These are phyloP conservation scores for Arachis hypogaea DNA, from an alignment of 306 rosid species.

Conservation along the genomic window DNA sequence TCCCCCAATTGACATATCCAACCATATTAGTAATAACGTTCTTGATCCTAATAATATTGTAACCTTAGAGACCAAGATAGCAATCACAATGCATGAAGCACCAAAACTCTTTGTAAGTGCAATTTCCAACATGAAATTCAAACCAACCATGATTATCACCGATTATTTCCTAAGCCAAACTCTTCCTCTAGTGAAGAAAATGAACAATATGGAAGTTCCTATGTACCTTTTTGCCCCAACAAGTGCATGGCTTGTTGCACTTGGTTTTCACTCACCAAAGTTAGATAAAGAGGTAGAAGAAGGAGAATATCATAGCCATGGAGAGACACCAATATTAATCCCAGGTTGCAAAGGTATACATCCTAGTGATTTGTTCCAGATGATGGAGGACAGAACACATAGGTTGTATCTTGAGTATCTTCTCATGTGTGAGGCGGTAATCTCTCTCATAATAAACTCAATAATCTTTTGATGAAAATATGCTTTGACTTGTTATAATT, in stretches of 20 bases:
- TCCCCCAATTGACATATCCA: too few species aligned
- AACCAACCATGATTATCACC: slow-evolving; percentile 16
- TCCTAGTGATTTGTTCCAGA: neutral
- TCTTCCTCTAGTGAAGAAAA: neutral
- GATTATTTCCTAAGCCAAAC: neutral
- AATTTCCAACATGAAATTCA: slow-evolving; percentile 8
- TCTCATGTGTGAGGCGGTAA: neutral
- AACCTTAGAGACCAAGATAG: neutral
- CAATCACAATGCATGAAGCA: neutral
- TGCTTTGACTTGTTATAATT: too few species aligned
- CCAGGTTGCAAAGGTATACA: slow-evolving; percentile 20
- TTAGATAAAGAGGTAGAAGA: slow-evolving; percentile 9
- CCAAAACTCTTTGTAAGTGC: neutral
- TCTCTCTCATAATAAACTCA: too few species aligned
- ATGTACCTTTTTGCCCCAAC: neutral
- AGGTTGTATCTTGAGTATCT: slow-evolving; percentile 8
- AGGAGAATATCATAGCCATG: neutral
- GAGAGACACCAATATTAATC: neutral
- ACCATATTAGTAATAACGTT: too few species aligned
- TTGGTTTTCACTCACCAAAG: neutral
- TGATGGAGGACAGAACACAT: slow-evolving; percentile 2
- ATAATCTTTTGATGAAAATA: too few species aligned
- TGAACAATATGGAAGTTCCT: neutral
- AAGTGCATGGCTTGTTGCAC: slow-evolving; percentile 18
- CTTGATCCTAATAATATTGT: too few species aligned